Conservation (phyloP, 345 rosid genomes). For the Brassica carinata region DNA sequence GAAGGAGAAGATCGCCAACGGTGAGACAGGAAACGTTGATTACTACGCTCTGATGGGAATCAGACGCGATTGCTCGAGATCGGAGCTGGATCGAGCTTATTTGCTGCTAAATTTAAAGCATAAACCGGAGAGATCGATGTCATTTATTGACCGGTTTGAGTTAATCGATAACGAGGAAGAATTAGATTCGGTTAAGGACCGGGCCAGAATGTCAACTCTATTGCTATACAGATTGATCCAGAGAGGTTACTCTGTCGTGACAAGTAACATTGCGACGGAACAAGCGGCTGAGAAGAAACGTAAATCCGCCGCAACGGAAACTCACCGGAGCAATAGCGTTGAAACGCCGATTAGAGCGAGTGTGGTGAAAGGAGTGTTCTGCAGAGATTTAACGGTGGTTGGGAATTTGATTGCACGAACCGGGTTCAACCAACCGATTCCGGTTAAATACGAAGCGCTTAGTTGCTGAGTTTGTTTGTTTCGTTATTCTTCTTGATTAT, state of each 20-base stretch:
- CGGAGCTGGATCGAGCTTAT: conserved; percentile 93
- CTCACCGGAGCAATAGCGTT: conserved; percentile 26
- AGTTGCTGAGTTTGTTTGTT: conserved; percentile 59
- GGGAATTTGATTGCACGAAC: conserved; percentile 76
- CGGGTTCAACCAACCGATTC: conserved; percentile 77
- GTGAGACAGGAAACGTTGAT: conserved; percentile 85
- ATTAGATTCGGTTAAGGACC: conserved; percentile 72
- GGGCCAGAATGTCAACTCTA: conserved; percentile 78
- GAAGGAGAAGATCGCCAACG: conserved; percentile 76
- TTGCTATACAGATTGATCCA: conserved; percentile 86
- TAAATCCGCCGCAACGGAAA: conserved; percentile 41
- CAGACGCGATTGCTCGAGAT: conserved; percentile 83
- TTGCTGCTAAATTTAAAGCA: conserved; percentile 75
- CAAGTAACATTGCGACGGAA: conserved; percentile 65
- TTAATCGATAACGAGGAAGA: conserved; percentile 74
- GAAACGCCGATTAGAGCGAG: conserved; percentile 32
- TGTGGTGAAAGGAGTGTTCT: conserved; percentile 82
- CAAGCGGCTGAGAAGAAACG: conserved; percentile 71
- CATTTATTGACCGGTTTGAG: conserved; percentile 81
- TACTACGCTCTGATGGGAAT: conserved; percentile 81
- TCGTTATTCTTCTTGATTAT: neutral
- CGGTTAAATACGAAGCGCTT: conserved; percentile 83
- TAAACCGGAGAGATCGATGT: conserved; percentile 84
- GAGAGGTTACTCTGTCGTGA: conserved; percentile 71
- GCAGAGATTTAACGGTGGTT: conserved; percentile 81